Base-by-base conservation (phyloP, 352 stramenopile species). In the Globisporangium polare region DNA sequence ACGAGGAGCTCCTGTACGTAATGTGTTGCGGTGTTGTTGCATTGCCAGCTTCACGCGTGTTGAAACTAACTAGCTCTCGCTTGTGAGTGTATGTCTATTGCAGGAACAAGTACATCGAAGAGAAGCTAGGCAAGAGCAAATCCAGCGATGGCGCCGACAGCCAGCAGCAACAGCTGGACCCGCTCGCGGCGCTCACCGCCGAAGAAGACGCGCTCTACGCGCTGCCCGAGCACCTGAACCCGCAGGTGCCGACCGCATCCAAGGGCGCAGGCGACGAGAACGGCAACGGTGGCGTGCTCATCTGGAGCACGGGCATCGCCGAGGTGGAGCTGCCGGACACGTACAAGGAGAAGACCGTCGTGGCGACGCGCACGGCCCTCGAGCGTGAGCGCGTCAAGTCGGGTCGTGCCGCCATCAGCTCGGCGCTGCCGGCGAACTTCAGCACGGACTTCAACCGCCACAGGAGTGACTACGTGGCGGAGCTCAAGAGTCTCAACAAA, bases 41-140 rank as follows among this genome's bases (percentile, higher is more conserved):
- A 22, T 15, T 33, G 45, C 6, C 22, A 35, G 22, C 22, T 27
- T 17, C 46, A 33, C 13, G 13, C 22, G 20, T 52, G 45, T 4
- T 39, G 33, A 39, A 52, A 7, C 46, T 53, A 24, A 24, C 47
- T 37, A 1, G 8, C 12, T 53, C 6, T 37, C 47, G 17, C 46
- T 58, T 10, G 13, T 33, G 45, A 26, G 2, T 65, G 24, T 45
- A 8, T 39, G 33, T 18, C 15, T 65, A n/a, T 7, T 29, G 2
- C 41, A 90, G 87, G 60, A 91, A 92, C 67, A 76, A 88, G 55
- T 94, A 89, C 66, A 89, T 94, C 61, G 83, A 94, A 64, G 83
- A 88, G 67, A 75, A 75, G 55, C 55, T 94, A 41, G 71, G 82
- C 24, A 85, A 80, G 55, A 82, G 73, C 39, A 68, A 69, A 20